A percentile compares a stretch with the other conserved stretches of the same genome.
These are phyloP conservation scores for Kazachstania sp. DNA, from an alignment of 1,139 yeast genomes.

Conservation along the genomic window DNA sequence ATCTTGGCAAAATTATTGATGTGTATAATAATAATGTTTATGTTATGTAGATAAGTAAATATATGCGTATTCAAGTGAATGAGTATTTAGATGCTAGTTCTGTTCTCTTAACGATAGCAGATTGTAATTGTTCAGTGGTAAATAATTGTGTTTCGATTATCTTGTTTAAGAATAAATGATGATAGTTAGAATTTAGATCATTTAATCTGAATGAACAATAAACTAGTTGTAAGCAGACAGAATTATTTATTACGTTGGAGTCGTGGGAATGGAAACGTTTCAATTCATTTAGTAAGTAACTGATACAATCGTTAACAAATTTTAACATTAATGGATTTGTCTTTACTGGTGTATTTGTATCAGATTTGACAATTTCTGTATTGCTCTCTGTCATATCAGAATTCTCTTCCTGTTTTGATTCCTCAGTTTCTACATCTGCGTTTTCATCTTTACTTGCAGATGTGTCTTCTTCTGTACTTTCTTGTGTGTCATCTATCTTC, in stretches of 20 bases:
- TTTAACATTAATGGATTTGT: conserved; percentile 24
- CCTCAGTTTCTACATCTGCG: not conserved
- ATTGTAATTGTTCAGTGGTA: conserved; percentile 15
- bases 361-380: not conserved
- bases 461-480: too few species aligned
- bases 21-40: not conserved
- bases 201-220: conserved; percentile 31
- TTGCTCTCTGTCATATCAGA: not conserved
- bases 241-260: conserved; percentile 16
- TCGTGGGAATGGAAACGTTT: conserved; percentile 8
- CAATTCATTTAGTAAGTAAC: conserved; percentile 15
- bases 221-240: conserved; percentile 29
- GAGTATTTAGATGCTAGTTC: conserved; percentile 26
- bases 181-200: conserved; percentile 26
- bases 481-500: not conserved
- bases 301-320: conserved; percentile 22
- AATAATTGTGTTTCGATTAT: conserved; percentile 19
- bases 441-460: not conserved
- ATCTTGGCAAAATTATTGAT: too few species aligned
- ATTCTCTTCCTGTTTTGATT: too few species aligned
- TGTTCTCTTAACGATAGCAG: conserved; percentile 26
- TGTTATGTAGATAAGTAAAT: not conserved
- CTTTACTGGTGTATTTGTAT: conserved; percentile 1
- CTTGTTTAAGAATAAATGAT: conserved; percentile 25
- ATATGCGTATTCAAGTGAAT: conserved; percentile 1